Base-by-base conservation (phyloP, 2,329 filamentous ascomycete species). In the Fusarium sp. region DNA sequence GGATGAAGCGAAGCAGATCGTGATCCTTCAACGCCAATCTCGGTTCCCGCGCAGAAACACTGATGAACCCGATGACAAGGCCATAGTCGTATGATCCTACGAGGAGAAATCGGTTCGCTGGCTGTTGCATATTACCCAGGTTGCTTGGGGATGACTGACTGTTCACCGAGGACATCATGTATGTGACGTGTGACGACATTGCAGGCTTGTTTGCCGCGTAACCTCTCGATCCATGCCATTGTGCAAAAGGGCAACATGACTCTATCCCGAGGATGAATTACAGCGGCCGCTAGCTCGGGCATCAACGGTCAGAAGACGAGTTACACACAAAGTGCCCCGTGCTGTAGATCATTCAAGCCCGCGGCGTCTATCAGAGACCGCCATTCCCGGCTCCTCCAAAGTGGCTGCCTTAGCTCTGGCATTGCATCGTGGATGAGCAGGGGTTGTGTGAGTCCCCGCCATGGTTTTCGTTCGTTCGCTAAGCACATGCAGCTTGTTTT, bases 141-240 rank as follows among this genome's bases (percentile, higher is more conserved):
- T 1, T 2, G 27, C 54, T 27, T 38, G n/a, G 54, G 54, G n/a
- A 31, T 40, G 40, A 36, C 20, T 36, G 31, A 42, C 22, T 36
- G 10, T 35, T 36, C 54, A 63, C 33, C 42, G 25, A 20, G 42
- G 35, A 25, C 31, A 38, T 52, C 40, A 52, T 52, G 60, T 52
- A 36, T 33, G 60, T 38, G 60, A 63, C 42, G 40, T 62, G 59
- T 62, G 42, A 62, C 40, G 42, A 50, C 59, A 62, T 62, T 50
- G 27, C 58, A 50, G 40, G 56, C 56, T 36, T 27, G 22, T 40
- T 36, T 22, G n/a, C 29, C 38, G 29, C 45, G 22, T 33, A 45
- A 31, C 58, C 22, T 31, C 27, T 6, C 22, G 38, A 13, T 16
- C 36, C 27, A 25, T 33, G 27, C 57, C 11, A 31, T n/a, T 14